Evolutionary conservation across 306 rosid genomes (phyloP).

Genomic region (Purshia tridentata): DNA sequence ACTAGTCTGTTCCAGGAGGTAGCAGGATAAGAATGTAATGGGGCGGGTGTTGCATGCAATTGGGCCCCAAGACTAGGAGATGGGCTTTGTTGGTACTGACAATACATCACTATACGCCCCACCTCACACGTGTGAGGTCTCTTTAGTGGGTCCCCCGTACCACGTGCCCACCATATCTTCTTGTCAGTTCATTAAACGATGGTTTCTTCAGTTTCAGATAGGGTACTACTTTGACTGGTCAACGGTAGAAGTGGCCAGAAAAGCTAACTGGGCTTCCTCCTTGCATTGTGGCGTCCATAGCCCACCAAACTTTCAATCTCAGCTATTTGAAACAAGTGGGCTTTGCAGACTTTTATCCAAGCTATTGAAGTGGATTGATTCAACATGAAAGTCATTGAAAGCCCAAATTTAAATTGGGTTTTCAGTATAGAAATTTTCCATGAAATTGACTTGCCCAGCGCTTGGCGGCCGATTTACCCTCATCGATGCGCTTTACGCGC

Average conservation of each 20-base stretch:
- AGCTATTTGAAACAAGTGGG: background rate
- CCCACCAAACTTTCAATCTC: no score
- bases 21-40: constrained; percentile 16
- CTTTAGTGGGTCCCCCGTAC: constrained; percentile 21
- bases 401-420: no score
- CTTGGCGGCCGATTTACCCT: no score
- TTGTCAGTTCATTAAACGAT: constrained; percentile 13
- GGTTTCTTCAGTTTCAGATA: background rate
- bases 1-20: constrained; percentile 13
- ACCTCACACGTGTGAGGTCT: constrained; percentile 19
- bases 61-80: constrained; percentile 29
- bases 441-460: no score
- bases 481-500: no score
- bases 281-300: no score
- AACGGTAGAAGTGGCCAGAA: background rate
- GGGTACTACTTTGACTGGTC: background rate
- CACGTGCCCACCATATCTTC: constrained; percentile 27
- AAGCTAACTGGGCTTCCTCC: no score
- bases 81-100: constrained; percentile 24
- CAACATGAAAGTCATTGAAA: no score
- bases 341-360: background rate
- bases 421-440: no score
- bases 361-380: no score
- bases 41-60: constrained; percentile 8
- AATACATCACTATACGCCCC: background rate